A percentile compares a stretch with the other conserved stretches of the same genome.
Conservation (phyloP, 805 yeast species). For the Wickerhamomyces kurtzmanii region DNA sequence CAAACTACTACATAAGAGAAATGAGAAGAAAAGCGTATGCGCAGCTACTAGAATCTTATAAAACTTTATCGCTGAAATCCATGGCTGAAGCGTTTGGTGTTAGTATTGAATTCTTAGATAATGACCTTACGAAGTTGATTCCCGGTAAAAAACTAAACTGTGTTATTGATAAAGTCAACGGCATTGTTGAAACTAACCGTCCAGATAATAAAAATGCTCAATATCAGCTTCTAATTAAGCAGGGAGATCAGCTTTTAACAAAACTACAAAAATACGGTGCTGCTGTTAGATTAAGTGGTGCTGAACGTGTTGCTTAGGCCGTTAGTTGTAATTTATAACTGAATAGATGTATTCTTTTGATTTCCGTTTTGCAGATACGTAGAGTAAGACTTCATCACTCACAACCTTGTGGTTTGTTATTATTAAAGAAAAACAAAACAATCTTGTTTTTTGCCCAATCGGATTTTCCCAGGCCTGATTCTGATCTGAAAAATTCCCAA, state of each 20-base stretch:
- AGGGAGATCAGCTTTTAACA: constrained; percentile 86
- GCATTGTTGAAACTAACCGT: constrained; percentile 89
- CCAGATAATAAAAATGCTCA: constrained; percentile 95
- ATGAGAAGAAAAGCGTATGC: constrained; percentile 92
- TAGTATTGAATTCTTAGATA: constrained; percentile 76
- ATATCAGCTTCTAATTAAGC: constrained; percentile 79
- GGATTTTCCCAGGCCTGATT: too few relatives aligned
- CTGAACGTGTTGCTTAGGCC: constrained; percentile 49
- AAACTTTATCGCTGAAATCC: constrained; percentile 77
- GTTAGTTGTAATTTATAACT: too few relatives aligned
- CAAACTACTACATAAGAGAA: constrained; percentile 81
- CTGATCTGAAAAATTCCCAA: too few relatives aligned
- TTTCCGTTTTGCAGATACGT: too few relatives aligned
- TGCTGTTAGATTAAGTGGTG: constrained; percentile 91
- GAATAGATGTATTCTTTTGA: too few relatives aligned
- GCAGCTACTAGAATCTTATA: constrained; percentile 89
- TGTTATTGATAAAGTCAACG: constrained; percentile 91
- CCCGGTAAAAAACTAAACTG: constrained; percentile 93
- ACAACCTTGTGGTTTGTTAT: too few relatives aligned
- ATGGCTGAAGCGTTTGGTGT: constrained; percentile 95
- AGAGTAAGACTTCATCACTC: too few relatives aligned
- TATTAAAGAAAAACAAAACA: too few relatives aligned
- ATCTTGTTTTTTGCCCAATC: too few relatives aligned
- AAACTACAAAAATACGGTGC: constrained; percentile 96
- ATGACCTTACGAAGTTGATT: constrained; percentile 80